Evolutionary conservation across 2,329 filamentous ascomycete species (phyloP).

Genomic region (Sporothrix sp.): DNA sequence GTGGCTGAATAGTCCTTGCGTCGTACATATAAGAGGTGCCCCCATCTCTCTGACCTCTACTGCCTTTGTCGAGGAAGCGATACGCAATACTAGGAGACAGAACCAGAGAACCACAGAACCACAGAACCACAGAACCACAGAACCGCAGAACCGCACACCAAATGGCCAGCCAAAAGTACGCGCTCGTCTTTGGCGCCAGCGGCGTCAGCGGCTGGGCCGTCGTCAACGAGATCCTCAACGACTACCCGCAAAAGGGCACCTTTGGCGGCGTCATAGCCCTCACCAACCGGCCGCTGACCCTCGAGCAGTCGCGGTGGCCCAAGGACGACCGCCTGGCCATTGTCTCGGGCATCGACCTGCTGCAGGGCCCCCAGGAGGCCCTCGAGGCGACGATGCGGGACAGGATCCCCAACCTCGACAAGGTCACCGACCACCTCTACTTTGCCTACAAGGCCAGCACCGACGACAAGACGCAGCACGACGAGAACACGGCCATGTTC

Average conservation of each 20-base stretch:
- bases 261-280: slow-evolving; percentile 19
- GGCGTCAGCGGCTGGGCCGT: slow-evolving; percentile 14
- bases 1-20: neutral
- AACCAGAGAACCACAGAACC: too few species aligned
- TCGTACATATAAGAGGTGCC: neutral
- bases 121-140: too few species aligned
- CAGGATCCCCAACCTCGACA: slow-evolving; percentile 26
- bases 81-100: too few species aligned
- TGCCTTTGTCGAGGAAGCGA: too few species aligned
- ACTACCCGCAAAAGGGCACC: slow-evolving; percentile 18
- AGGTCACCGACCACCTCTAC: slow-evolving; percentile 35
- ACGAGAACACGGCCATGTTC: slow-evolving; percentile 33
- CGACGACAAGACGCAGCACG: slow-evolving; percentile 28
- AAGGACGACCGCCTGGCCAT: slow-evolving; percentile 30
- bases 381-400: slow-evolving; percentile 26
- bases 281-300: slow-evolving; percentile 21
- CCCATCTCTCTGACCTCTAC: too few species aligned
- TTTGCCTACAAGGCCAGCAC: slow-evolving; percentile 33
- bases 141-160: too few species aligned
- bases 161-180: slow-evolving; percentile 12
- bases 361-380: slow-evolving; percentile 29
- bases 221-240: slow-evolving; percentile 16
- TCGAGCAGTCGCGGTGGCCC: slow-evolving; percentile 28
- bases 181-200: slow-evolving; percentile 13
- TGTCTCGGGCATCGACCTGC: slow-evolving; percentile 33